Evolutionary conservation across 2,329 filamentous ascomycete species (phyloP), one percentile per base, ranked within the genome.

Genomic region (Exserohilum rostratum): DNA sequence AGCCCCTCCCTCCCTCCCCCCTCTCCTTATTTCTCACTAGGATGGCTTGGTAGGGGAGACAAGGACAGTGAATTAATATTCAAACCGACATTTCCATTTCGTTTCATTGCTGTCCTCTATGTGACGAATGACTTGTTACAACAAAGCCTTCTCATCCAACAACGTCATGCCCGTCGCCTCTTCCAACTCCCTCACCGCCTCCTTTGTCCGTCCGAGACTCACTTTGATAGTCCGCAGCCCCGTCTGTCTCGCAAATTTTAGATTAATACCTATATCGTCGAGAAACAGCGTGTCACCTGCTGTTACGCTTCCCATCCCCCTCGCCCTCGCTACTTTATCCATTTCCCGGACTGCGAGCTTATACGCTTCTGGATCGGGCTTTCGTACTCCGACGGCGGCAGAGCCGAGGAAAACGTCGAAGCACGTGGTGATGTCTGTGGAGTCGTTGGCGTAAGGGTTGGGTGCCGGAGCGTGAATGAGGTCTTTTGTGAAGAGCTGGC

Each of bases 251-350:
- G 87, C 95, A 39, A 83, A 88, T 79, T 93, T 95, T 53, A 98
- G 75, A 72, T 99, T 99, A 76, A 93, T 87, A 1, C 95, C 95
- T 72, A 99, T 96, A 67, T 97, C 93, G 72, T 97, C 95, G 45
- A 97, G 77, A 72, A 99, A 99, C 4, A 96, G 77, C 39, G 97
- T 80, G 50, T 97, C 91, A 0, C 78, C 78, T 0, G 88, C 78
- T 51, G 78, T 74, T 7, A 96, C 79, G 0, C 82, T 79, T 5
- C 78, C 75, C 13, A 73, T 74, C 3, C 80, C 78, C 72, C 85
- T 85, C 20, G 79, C 74, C 68, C 77, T 80, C 1, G 87, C 85
- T 61, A 85, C 85, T 57, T 84, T 81, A 65, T 90, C 81, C 61
- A 95, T 80, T 63, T 85, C 82, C 50, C 82, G 75, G 42, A 96